These are phyloP conservation scores for Trichoderma atrobrunneum DNA, from an alignment of 2,329 filamentous ascomycete species.

Conservation along the genomic window DNA sequence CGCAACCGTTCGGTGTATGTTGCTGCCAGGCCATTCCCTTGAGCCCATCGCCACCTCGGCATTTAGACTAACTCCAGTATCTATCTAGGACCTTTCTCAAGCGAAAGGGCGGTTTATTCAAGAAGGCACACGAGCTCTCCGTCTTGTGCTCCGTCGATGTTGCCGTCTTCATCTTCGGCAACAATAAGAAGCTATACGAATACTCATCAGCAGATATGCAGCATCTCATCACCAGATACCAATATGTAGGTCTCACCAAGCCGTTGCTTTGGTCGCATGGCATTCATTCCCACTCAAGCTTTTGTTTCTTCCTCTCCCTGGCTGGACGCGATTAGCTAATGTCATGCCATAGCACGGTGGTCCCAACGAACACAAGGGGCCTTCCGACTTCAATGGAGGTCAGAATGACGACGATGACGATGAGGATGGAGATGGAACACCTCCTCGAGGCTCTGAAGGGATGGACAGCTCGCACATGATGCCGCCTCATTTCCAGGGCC, in stretches of 20 bases:
- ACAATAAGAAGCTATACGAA: slow-evolving; percentile 98
- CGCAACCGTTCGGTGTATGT: slow-evolving; percentile 95
- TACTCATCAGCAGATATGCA: slow-evolving; percentile 94
- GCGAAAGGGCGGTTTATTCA: slow-evolving; percentile 97
- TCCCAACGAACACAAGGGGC: slow-evolving; percentile 94
- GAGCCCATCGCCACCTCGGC: slow-evolving; percentile 13
- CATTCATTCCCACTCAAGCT: background rate
- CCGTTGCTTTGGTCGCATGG: slow-evolving; percentile 20
- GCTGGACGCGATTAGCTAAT: background rate
- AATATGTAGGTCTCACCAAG: slow-evolving; percentile 67
- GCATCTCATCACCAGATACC: slow-evolving; percentile 81
- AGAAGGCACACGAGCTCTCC: slow-evolving; percentile 97
- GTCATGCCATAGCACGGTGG: slow-evolving; percentile 68
- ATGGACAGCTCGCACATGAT: slow-evolving; percentile 54
- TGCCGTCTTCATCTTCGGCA: slow-evolving; percentile 96
- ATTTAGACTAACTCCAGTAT: slow-evolving; percentile 24
- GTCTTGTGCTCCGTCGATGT: slow-evolving; percentile 98
- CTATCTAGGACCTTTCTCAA: slow-evolving; percentile 86
- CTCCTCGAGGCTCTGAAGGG: slow-evolving; percentile 61
- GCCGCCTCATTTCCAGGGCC: slow-evolving; percentile 67
- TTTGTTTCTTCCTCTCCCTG: background rate
- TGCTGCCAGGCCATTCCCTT: background rate
- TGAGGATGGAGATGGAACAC: slow-evolving; percentile 65
- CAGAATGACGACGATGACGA: slow-evolving; percentile 84
- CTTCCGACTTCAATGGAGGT: slow-evolving; percentile 83